Evolutionary conservation across 2,329 filamentous ascomycete genomes (phyloP).

Genomic region (Diaporthe vaccinii): DNA sequence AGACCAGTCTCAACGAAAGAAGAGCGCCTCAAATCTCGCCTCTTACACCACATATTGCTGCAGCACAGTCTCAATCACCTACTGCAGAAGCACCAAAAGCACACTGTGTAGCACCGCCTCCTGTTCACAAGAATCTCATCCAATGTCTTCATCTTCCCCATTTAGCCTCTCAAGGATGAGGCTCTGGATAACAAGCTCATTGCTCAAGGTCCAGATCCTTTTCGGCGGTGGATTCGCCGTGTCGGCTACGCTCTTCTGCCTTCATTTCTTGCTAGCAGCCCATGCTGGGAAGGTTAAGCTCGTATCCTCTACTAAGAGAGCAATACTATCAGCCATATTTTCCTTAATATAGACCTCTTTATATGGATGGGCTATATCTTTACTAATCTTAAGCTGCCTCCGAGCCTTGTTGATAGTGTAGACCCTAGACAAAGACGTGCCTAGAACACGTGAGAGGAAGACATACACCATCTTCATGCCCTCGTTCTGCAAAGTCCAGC

Average conservation of each 20-base stretch:
- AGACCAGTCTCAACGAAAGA: no score
- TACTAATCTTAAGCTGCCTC: constrained; percentile 65
- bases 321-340: constrained; percentile 59
- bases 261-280: constrained; percentile 53
- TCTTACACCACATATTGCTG: no score
- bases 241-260: constrained; percentile 57
- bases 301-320: constrained; percentile 41
- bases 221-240: constrained; percentile 55
- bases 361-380: constrained; percentile 65
- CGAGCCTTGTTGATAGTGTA: constrained; percentile 76
- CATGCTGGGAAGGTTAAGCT: neutral
- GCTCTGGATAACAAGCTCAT: constrained; percentile 93
- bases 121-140: constrained; percentile 21
- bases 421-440: constrained; percentile 78
- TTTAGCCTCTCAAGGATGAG: constrained; percentile 87
- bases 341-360: constrained; percentile 83
- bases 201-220: constrained; percentile 77
- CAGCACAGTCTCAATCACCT: no score
- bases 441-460: constrained; percentile 84
- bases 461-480: constrained; percentile 79
- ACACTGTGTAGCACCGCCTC: no score
- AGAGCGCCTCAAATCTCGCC: no score
- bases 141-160: constrained; percentile 67
- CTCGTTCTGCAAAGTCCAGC: no score
- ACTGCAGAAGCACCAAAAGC: no score